A percentile compares a stretch with the other conserved stretches of the same genome.
Evolutionary conservation across 2,329 filamentous ascomycete genomes (phyloP).

Genomic region (Aureobasidium uvarum): DNA sequence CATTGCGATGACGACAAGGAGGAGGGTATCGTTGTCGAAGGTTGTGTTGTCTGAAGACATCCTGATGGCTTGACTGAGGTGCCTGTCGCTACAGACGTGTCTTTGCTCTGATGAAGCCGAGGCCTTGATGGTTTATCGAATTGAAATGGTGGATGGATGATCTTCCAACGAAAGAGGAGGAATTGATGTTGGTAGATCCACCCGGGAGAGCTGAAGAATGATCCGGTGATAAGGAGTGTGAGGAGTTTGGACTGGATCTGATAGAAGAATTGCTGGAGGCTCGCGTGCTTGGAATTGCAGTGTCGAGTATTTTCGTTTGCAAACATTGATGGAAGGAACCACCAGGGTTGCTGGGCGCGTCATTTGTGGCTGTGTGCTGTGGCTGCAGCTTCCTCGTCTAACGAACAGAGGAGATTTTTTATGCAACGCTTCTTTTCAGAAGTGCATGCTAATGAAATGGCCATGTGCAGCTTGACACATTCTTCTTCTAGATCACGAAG

Average conservation of each 20-base stretch:
- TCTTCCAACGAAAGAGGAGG: no score
- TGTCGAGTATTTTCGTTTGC: background rate
- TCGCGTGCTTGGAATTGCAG: background rate
- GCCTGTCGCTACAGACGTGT: background rate
- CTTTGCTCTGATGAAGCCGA: background rate
- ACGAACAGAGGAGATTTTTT: background rate
- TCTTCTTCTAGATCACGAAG: no score
- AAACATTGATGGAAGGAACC: constrained; percentile 14
- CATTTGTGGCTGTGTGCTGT: constrained; percentile 7
- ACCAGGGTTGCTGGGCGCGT: constrained; percentile 15
- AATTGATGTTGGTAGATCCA: background rate
- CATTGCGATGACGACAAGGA: background rate
- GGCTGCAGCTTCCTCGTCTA: background rate
- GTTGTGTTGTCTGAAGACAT: background rate
- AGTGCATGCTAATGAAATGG: no score
- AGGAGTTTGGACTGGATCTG: background rate
- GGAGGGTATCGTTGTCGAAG: background rate
- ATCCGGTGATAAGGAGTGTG: background rate
- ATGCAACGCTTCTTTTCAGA: background rate
- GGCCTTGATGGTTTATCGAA: background rate
- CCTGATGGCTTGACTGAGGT: background rate
- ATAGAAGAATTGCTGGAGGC: background rate
- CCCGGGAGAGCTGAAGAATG: background rate
- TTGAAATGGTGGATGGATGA: background rate
- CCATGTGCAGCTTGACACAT: background rate